Conservation (phyloP, 1,284 basidiomycete genomes). For the Puccinia coronata region DNA sequence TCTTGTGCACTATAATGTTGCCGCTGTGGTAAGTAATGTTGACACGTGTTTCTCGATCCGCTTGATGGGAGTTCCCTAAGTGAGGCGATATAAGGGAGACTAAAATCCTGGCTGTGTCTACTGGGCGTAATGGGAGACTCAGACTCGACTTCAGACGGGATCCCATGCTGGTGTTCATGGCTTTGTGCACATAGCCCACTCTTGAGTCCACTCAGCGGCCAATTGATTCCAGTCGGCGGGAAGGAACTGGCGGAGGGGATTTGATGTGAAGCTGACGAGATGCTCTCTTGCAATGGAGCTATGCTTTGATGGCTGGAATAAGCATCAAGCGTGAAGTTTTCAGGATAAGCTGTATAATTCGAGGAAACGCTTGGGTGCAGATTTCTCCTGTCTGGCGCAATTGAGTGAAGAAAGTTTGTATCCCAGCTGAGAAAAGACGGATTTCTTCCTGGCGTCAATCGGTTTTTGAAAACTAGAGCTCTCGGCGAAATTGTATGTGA, state of each 20-base stretch:
- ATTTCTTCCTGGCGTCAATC: not conserved
- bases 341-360: not conserved
- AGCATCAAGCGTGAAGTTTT: not conserved
- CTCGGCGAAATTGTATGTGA: not conserved
- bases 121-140: slow-evolving; percentile 10
- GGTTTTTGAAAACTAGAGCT: not conserved
- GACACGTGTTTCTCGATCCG: not conserved
- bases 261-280: not conserved
- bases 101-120: not conserved
- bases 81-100: slow-evolving; percentile 6
- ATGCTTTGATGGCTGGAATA: not conserved
- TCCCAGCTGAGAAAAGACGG: not conserved
- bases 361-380: not conserved
- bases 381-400: not conserved
- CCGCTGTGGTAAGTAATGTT: slow-evolving; percentile 12
- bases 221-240: not conserved
- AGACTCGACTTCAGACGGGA: not conserved
- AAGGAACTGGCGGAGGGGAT: not conserved
- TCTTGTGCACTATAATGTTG: not conserved
- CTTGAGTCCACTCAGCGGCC: not conserved
- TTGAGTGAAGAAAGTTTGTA: not conserved
- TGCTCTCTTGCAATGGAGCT: not conserved
- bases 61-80: not conserved
- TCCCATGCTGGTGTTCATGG: not conserved
- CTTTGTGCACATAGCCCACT: not conserved